These are phyloP conservation scores for Helichrysum umbraculigerum DNA, from an alignment of 129 eudicot genomes.

Conservation along the genomic window DNA sequence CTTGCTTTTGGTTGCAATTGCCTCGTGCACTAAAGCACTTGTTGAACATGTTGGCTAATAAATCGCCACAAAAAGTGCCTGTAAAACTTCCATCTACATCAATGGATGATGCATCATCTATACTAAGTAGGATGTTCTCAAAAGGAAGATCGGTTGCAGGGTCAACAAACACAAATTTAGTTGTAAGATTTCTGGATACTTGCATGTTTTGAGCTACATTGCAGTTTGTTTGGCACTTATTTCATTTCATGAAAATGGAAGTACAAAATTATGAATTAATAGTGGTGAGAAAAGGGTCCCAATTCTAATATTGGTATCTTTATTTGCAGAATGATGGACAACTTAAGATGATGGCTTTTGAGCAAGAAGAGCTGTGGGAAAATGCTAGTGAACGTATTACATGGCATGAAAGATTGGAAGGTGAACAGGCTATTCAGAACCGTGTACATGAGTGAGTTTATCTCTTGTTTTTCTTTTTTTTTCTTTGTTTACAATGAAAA, in stretches of 20 bases:
- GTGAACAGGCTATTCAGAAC: slow-evolving; percentile 89
- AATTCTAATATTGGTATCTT: background rate
- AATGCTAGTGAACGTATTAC: slow-evolving; percentile 79
- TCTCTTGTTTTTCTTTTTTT: slow-evolving; percentile 7
- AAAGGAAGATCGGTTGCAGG: slow-evolving; percentile 53
- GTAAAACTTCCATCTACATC: slow-evolving; percentile 41
- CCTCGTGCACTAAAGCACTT: slow-evolving; percentile 78
- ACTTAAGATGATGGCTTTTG: slow-evolving; percentile 78
- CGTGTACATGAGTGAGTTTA: slow-evolving; percentile 88
- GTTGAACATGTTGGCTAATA: slow-evolving; percentile 62
- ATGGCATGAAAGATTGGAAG: slow-evolving; percentile 92
- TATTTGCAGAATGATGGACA: slow-evolving; percentile 62
- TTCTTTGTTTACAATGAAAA: background rate
- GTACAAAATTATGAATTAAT: background rate
- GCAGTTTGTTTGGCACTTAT: background rate
- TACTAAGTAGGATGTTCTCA: slow-evolving; percentile 61
- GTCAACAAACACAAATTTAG: slow-evolving; percentile 41
- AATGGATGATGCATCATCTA: slow-evolving; percentile 63
- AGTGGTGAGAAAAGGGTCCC: background rate
- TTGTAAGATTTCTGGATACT: slow-evolving; percentile 44
- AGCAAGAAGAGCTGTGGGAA: slow-evolving; percentile 84
- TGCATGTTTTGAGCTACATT: background rate
- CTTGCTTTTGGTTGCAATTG: slow-evolving; percentile 89
- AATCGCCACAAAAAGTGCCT: slow-evolving; percentile 44
- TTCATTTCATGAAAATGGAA: background rate